Conservation (phyloP, 805 yeast species). For the Myxozyma neotropica region DNA sequence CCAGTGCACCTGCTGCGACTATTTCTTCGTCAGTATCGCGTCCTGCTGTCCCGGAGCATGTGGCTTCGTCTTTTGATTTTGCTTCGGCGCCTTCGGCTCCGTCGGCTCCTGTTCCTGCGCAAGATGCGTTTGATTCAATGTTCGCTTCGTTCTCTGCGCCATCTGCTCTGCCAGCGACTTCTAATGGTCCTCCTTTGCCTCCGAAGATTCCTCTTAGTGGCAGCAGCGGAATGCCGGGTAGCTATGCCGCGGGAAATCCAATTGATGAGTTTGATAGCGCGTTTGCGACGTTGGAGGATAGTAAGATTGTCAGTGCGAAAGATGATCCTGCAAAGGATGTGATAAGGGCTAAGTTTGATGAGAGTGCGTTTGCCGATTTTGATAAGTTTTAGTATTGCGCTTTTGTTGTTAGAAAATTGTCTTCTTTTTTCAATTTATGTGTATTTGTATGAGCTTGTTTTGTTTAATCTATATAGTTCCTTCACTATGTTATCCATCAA, state of each 20-base stretch:
- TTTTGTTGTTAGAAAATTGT: neutral
- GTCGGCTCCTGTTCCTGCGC: slow-evolving; percentile 4
- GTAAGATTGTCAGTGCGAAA: slow-evolving; percentile 37
- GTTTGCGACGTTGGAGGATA: slow-evolving; percentile 44
- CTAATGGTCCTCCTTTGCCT: slow-evolving; percentile 32
- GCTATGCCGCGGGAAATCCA: neutral
- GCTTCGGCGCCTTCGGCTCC: slow-evolving; percentile 41
- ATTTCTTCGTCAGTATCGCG: slow-evolving; percentile 7
- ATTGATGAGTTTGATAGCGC: slow-evolving; percentile 40
- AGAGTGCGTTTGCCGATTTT: slow-evolving; percentile 26
- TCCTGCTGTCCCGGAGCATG: slow-evolving; percentile 49
- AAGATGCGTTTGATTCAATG: slow-evolving; percentile 46
- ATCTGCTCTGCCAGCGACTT: slow-evolving; percentile 21
- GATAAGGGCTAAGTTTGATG: slow-evolving; percentile 7
- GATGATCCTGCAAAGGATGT: neutral
- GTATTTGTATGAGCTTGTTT: neutral
- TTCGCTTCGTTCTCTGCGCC: slow-evolving; percentile 44
- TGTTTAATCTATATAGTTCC: neutral
- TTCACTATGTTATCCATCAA: neutral
- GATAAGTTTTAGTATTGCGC: slow-evolving; percentile 14
- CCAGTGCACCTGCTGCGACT: slow-evolving; percentile 22
- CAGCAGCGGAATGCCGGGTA: neutral
- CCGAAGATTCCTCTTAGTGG: slow-evolving; percentile 24
- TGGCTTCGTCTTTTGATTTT: slow-evolving; percentile 57
- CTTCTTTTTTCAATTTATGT: neutral